Conservation (phyloP, 78 protist genomes). For the Anaeramoeba ignava region DNA sequence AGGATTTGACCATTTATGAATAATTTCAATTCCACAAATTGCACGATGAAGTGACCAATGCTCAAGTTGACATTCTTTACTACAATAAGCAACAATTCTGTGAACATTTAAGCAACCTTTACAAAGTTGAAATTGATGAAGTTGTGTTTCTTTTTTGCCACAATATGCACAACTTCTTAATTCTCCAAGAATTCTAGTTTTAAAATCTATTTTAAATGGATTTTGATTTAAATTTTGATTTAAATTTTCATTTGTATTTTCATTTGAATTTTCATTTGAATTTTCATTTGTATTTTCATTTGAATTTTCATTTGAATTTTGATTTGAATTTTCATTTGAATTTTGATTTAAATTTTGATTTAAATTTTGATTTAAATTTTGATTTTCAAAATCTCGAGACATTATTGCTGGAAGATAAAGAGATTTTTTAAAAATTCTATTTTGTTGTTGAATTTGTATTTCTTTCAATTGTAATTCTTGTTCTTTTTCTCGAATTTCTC, state of each 20-base stretch:
- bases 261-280: background rate
- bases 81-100: background rate
- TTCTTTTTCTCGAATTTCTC: too few species aligned
- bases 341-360: background rate
- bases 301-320: background rate
- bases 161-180: background rate
- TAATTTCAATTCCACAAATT: background rate
- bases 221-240: background rate
- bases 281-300: background rate
- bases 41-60: background rate
- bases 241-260: background rate
- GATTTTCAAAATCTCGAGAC: too few species aligned
- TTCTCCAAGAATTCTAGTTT: background rate
- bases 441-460: too few species aligned
- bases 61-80: background rate
- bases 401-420: too few species aligned
- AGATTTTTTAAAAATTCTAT: too few species aligned
- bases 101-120: background rate
- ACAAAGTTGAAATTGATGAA: background rate
- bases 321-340: background rate
- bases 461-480: too few species aligned
- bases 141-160: background rate
- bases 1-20: background rate
- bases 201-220: background rate
- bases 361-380: background rate